Base-by-base conservation (phyloP, 805 yeast genomes). In the Vanderwaltozyma verrucispora region DNA sequence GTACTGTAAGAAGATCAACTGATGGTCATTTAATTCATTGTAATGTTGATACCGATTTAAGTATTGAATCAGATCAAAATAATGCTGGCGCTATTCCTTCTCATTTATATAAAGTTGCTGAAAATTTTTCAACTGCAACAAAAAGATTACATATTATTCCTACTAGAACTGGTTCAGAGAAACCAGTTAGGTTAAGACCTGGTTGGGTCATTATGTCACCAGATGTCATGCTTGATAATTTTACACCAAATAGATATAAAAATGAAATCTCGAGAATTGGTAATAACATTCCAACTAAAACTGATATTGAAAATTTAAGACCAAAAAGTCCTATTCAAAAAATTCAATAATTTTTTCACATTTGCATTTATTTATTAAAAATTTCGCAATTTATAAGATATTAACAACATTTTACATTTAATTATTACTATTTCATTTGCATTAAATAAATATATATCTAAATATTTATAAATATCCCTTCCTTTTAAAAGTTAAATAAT, bases 131-230 rank as follows among this genome's bases (percentile, higher is more conserved):
- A 17, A 77, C 80, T 39, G 81, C 92, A 38, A 79, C 79, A 26
- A 71, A 89, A 54, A 71, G 96, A 48, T 60, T 89, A 24, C 96
- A 89, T 56, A 83, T 88, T 24, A 71, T 89, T 17, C 95, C 96
- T 1, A 70, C 81, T 12, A 64, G 71, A 47, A 68, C 84, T 2
- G 89, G 87, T 0, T 65, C 67, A 44, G 71, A 79, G 28, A 72
- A 71, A 26, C 80, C 82, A 24, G 72, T 81, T 15, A 71, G 69
- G 44, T 56, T 74, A 42, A 74, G 96, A 51, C 78, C 76, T 9
- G 97, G 97, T 5, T 88, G 97, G 97, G 92, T 85, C 4, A 73
- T 87, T 9, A 66, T 84, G 70, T 72, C 87, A 49, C 96, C 96
- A 1, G 95, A 87, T 59, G 75, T 81, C 3, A 58, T 85, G 46